phyloP scores from a whole-genome alignment of 805 yeast genomes.

The Pichia cephalocereana region DNA sequence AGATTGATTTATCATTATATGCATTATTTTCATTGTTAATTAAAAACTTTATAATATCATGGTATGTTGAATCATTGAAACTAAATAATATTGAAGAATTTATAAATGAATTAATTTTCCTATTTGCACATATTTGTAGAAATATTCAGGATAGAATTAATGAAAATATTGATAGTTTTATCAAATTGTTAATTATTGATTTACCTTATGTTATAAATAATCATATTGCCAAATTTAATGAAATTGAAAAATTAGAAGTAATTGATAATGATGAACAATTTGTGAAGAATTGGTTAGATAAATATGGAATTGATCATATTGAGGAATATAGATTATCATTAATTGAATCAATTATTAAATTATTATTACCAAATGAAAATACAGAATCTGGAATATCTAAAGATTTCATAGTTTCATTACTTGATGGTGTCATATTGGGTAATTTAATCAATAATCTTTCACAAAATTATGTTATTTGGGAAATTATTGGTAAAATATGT shows the following conservation, averaged over 20 bases:
- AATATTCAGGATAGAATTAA: slow-evolving; percentile 28
- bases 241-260: background rate
- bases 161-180: slow-evolving; percentile 1
- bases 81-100: slow-evolving; percentile 32
- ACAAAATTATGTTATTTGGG: slow-evolving; percentile 46
- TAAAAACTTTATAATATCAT: slow-evolving; percentile 42
- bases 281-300: background rate
- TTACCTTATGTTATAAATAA: background rate
- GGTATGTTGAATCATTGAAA: slow-evolving; percentile 27
- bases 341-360: slow-evolving; percentile 25
- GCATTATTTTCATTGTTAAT: slow-evolving; percentile 37
- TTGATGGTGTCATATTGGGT: slow-evolving; percentile 34
- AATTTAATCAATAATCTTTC: slow-evolving; percentile 35
- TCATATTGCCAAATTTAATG: background rate
- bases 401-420: slow-evolving; percentile 30
- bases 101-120: slow-evolving; percentile 29
- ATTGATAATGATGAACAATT: background rate
- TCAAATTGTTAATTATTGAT: slow-evolving; percentile 3
- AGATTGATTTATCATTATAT: slow-evolving; percentile 37
- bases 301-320: slow-evolving; percentile 2
- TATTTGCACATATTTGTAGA: slow-evolving; percentile 32
- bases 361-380: slow-evolving; percentile 34
- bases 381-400: slow-evolving; percentile 30
- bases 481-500: slow-evolving; percentile 24
- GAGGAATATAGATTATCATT: slow-evolving; percentile 15